These are phyloP conservation scores for Achlya hypogyna DNA, from an alignment of 352 stramenopile species.

Conservation along the genomic window DNA sequence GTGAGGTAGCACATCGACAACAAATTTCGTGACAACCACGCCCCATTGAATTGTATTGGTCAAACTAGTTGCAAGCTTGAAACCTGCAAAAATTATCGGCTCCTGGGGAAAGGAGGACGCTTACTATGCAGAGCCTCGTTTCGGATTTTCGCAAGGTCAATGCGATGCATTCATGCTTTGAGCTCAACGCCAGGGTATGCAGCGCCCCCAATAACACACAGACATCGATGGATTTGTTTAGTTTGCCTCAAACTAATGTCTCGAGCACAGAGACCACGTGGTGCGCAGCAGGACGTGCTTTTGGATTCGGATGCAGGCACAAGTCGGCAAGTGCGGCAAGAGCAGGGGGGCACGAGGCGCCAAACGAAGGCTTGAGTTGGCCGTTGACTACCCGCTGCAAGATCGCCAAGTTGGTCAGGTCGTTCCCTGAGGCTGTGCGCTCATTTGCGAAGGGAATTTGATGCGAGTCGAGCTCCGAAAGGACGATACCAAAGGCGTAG, in stretches of 20 bases:
- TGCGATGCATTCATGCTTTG: too few relatives aligned
- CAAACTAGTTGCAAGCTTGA: too few relatives aligned
- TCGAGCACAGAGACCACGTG: background rate
- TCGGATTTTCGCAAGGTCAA: too few relatives aligned
- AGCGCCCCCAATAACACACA: too few relatives aligned
- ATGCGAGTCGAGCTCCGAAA: constrained; percentile 48
- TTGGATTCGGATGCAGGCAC: constrained; percentile 12
- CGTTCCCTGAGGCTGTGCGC: constrained; percentile 5
- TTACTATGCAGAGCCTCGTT: too few relatives aligned
- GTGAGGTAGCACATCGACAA: too few relatives aligned
- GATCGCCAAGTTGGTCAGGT: constrained; percentile 12
- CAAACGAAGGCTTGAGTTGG: background rate
- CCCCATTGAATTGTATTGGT: too few relatives aligned
- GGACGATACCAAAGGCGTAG: constrained; percentile 10
- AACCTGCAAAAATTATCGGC: too few relatives aligned
- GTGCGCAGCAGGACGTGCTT: constrained; percentile 1
- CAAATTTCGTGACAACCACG: too few relatives aligned
- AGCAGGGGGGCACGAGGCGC: background rate
- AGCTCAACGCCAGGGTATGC: too few relatives aligned
- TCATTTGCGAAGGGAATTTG: constrained; percentile 38
- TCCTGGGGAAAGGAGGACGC: too few relatives aligned
- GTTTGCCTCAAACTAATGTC: background rate
- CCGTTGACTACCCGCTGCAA: constrained; percentile 2
- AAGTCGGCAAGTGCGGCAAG: background rate
- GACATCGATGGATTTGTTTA: background rate